Evolutionary conservation across 371 early-diverging fungal species (phyloP), one percentile per base, ranked within the genome.

Genomic region (Neoconidiobolus thromboides): DNA sequence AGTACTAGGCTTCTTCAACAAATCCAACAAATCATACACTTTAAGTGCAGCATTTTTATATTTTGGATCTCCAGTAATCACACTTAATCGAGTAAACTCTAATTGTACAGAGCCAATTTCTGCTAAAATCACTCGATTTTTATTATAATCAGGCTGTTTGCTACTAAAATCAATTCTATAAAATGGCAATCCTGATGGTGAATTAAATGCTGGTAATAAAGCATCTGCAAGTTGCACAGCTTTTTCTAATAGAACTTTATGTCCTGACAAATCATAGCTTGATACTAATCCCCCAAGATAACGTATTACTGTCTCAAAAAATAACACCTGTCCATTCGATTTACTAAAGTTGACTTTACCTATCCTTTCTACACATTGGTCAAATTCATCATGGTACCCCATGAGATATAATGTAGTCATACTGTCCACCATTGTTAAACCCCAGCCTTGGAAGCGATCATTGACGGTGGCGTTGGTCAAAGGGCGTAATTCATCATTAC

Each of bases 21-120:
- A 40, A 39, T 49, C 38, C 4, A 1, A n/a, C 9, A 3, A 58
- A 1, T 58, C 44, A 5, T 47, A 36, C 6, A 14, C 15, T 44
- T 37, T 2, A 12, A 55, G 48, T 69, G 75, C 81, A 74, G 74
- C 78, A 64, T 76, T 58, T 7, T 74, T 72, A 62, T 79, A 87
- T 2, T 70, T 63, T 6, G 73, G 68, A 55, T 87, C 72, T 0
- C 79, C 76, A 0, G 89, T 85, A 46, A 90, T 72, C 41, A 80
- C 67, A 2, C 83, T 78, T 38, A 95, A 72, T 46, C 80, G 73
- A 49, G 85, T 81, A 65, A 89, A 89, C 69, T 96, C 97, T 42
- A 96, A 66, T 54, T 91, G 77, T 26, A 95, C 67, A 0, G 92
- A 83, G 2, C 91, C 92, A 10, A 87, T 80, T 60, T 93, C 93